These are phyloP conservation scores for Aeminium ludgeri DNA, from an alignment of 495 filamentous ascomycete genomes.

Conservation along the genomic window DNA sequence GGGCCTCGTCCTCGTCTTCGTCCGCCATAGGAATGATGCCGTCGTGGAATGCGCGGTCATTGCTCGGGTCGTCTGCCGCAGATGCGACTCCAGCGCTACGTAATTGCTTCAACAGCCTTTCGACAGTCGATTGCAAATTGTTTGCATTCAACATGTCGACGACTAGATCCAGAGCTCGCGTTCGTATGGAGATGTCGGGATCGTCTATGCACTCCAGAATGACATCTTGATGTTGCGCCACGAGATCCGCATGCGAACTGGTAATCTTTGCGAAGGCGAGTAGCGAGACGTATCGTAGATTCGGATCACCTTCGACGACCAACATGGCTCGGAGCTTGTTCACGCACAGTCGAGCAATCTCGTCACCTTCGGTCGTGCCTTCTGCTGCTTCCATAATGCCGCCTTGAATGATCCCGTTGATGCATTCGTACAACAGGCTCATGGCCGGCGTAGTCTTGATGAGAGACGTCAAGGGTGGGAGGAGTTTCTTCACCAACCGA, in stretches of 20 bases:
- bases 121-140: constrained; percentile 66
- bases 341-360: constrained; percentile 86
- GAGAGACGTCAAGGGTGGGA: constrained; percentile 82
- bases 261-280: constrained; percentile 91
- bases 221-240: constrained; percentile 82
- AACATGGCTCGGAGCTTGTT: constrained; percentile 88
- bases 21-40: constrained; percentile 33
- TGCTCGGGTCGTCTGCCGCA: constrained; percentile 20
- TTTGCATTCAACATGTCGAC: constrained; percentile 80
- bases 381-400: constrained; percentile 72
- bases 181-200: constrained; percentile 84
- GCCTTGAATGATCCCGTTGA: constrained; percentile 93
- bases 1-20: constrained; percentile 41
- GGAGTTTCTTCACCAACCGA: constrained; percentile 74
- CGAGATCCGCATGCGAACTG: constrained; percentile 67
- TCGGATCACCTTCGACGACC: constrained; percentile 78
- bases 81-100: constrained; percentile 33
- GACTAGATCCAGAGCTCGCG: constrained; percentile 78
- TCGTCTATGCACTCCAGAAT: constrained; percentile 93
- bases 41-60: constrained; percentile 20
- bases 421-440: constrained; percentile 94
- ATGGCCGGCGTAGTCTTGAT: constrained; percentile 90
- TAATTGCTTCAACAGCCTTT: constrained; percentile 72
- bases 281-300: constrained; percentile 91
- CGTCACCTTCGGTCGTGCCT: constrained; percentile 62